Percentiles rank a stretch among this genome's conserved stretches.
Conservation (phyloP, 2,329 filamentous ascomycete species). For the Macrophomina tecta region DNA sequence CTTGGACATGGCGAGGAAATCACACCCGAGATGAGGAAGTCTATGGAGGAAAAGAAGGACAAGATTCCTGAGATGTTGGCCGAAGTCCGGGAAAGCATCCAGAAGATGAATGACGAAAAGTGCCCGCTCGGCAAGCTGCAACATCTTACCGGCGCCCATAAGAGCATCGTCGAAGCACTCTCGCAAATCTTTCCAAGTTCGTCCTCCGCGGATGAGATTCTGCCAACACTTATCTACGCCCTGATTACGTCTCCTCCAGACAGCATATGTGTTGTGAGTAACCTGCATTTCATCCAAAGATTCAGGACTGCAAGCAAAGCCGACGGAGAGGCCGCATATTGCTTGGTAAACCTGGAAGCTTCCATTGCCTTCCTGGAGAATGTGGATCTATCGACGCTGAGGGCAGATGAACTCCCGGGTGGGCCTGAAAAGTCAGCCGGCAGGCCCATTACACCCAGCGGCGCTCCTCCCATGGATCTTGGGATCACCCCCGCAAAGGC, state of each 20-base stretch:
- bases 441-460: constrained; percentile 54
- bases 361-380: constrained; percentile 94
- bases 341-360: constrained; percentile 92
- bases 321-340: constrained; percentile 94
- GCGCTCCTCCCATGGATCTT: constrained; percentile 48
- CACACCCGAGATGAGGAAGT: constrained; percentile 62
- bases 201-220: constrained; percentile 94
- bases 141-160: constrained; percentile 85
- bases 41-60: constrained; percentile 58
- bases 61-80: constrained; percentile 77
- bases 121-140: constrained; percentile 92
- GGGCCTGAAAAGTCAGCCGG: constrained; percentile 64
- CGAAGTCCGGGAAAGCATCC: constrained; percentile 69
- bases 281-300: constrained; percentile 90
- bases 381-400: constrained; percentile 87
- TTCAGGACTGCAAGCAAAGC: constrained; percentile 87
- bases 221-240: constrained; percentile 95
- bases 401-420: constrained; percentile 76
- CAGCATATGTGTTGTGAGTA: constrained; percentile 87
- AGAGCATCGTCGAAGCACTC: constrained; percentile 89
- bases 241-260: constrained; percentile 89
- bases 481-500: constrained; percentile 48
- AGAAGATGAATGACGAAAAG: constrained; percentile 82
- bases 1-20: constrained; percentile 62
- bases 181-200: constrained; percentile 70